Conservation (phyloP, 345 rosid genomes). For the Leavenworthia alabamica region DNA sequence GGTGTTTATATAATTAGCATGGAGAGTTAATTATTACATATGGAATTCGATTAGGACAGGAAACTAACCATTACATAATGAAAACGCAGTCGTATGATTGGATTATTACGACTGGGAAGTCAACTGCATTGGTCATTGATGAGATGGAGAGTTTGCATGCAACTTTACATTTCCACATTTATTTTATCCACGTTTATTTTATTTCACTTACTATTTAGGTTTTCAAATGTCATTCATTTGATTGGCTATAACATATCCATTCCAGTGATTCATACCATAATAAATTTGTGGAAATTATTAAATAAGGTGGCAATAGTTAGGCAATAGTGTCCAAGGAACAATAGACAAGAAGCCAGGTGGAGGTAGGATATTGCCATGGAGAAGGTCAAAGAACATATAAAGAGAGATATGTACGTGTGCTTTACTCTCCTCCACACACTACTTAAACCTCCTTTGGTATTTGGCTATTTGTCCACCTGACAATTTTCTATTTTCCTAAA, state of each 20-base stretch:
- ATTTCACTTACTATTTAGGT: neutral
- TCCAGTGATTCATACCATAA: too few relatives aligned
- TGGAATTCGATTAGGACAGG: neutral
- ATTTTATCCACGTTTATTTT: neutral
- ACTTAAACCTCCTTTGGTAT: constrained; percentile 4
- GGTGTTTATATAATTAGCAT: neutral
- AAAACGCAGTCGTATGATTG: neutral
- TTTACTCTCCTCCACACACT: constrained; percentile 5
- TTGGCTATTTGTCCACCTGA: constrained; percentile 16
- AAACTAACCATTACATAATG: neutral
- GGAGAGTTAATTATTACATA: neutral
- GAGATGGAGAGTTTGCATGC: constrained; percentile 21
- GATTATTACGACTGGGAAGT: neutral
- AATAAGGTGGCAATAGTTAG: neutral
- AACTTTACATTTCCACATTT: constrained; percentile 1
- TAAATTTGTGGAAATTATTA: neutral
- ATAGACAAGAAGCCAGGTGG: constrained; percentile 4
- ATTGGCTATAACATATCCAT: too few relatives aligned
- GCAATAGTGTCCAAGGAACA: neutral
- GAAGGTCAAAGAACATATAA: neutral
- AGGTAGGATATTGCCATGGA: constrained; percentile 12
- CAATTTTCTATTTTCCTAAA: neutral
- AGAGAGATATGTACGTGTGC: constrained; percentile 2
- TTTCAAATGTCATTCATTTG: neutral
- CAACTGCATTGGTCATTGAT: constrained; percentile 18